Conservation (phyloP, 352 stramenopile species). For the Globisporangium heterothallicum region DNA sequence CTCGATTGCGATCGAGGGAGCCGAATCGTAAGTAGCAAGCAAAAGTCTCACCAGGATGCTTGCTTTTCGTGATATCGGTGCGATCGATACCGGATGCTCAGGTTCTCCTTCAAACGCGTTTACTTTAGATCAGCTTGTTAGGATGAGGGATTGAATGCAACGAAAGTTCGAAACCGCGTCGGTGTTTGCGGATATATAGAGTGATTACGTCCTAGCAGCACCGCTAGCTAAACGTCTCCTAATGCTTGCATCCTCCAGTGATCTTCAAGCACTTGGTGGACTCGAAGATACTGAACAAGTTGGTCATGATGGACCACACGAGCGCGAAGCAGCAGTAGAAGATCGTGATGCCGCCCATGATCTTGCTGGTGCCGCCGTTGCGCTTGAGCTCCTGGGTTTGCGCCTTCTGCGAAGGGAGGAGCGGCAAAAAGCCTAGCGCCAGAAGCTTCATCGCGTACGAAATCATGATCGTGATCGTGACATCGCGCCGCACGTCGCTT, state of each 20-base stretch:
- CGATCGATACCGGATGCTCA: too few species aligned
- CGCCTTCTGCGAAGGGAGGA: slow-evolving; percentile 23
- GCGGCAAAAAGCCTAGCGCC: slow-evolving; percentile 12
- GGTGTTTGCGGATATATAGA: neutral
- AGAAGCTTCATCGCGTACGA: slow-evolving; percentile 20
- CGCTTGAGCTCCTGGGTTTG: slow-evolving; percentile 22
- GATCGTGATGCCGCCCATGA: slow-evolving; percentile 12
- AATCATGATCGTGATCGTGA: slow-evolving; percentile 25
- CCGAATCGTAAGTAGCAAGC: too few species aligned
- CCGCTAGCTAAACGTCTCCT: neutral
- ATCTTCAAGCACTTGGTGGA: slow-evolving; percentile 13
- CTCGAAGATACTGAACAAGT: slow-evolving; percentile 19
- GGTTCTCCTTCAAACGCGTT: too few species aligned
- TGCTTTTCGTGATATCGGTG: too few species aligned
- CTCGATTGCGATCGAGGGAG: too few species aligned
- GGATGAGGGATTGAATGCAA: too few species aligned
- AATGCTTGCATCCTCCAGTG: slow-evolving; percentile 10
- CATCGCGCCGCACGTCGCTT: slow-evolving; percentile 14
- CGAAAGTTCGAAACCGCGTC: too few species aligned
- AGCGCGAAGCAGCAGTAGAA: slow-evolving; percentile 17
- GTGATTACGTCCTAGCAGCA: neutral
- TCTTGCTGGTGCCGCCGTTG: slow-evolving; percentile 11
- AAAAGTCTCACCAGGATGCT: too few species aligned
- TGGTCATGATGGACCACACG: slow-evolving; percentile 14
- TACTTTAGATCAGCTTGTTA: too few species aligned